Conservation (phyloP, 176 grass and related monocot genomes). For the maize (Zea mays) region DNA sequence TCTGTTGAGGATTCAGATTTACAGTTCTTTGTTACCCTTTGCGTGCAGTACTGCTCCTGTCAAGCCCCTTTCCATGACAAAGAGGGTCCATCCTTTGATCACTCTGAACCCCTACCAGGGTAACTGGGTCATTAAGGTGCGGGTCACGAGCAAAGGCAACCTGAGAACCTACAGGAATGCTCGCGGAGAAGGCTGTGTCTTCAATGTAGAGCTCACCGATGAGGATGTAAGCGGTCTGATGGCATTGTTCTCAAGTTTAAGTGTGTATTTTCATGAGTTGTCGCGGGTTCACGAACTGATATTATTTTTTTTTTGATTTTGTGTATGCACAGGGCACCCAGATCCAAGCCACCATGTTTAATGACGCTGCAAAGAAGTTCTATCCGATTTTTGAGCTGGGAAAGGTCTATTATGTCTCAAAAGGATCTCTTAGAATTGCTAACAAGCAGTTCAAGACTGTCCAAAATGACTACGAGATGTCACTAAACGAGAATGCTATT, state of each 20-base stretch:
- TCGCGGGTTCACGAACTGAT: not conserved
- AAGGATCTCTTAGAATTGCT: slow-evolving; percentile 80
- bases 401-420: slow-evolving; percentile 96
- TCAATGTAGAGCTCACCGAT: slow-evolving; percentile 93
- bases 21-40: not conserved
- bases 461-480: slow-evolving; percentile 96
- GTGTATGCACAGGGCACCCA: slow-evolving; percentile 77
- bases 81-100: slow-evolving; percentile 81
- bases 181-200: slow-evolving; percentile 88
- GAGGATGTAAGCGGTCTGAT: slow-evolving; percentile 73
- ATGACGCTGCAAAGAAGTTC: slow-evolving; percentile 85
- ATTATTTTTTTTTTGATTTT: not conserved
- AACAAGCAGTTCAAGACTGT: slow-evolving; percentile 98
- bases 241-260: not conserved
- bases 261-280: not conserved
- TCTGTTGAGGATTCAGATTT: not conserved
- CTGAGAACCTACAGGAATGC: slow-evolving; percentile 82
- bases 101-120: slow-evolving; percentile 93
- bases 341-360: slow-evolving; percentile 99
- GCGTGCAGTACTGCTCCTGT: slow-evolving; percentile 76
- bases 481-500: slow-evolving; percentile 78
- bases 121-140: slow-evolving; percentile 96
- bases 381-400: slow-evolving; percentile 79
- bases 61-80: slow-evolving; percentile 76
- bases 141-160: slow-evolving; percentile 90